Base-by-base conservation (phyloP, 805 yeast species). In the Cephaloascus fragrans region DNA sequence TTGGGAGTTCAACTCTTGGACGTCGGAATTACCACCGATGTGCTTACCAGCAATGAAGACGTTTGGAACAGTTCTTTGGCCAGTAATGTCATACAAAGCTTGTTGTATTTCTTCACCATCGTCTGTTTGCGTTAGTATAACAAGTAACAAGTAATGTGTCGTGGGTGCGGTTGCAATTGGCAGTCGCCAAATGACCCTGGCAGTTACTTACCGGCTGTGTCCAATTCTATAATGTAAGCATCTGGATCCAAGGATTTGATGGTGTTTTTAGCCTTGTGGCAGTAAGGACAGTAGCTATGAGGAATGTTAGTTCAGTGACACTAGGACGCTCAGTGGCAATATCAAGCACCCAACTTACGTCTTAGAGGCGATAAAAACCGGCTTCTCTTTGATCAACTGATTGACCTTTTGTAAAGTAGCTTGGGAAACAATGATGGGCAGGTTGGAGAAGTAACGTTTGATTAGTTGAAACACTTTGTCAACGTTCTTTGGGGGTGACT, bases 41-140 rank as follows among this genome's bases (percentile, higher is more conserved):
- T 88, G 96, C 64, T 89, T 73, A 44, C 96, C 96, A 36, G 71
- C 79, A 58, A 90, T 87, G 67, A 83, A 90, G 50, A 90, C 74
- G 59, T 83, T 88, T 45, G 98, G 98, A 45, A 90, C 97, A 32
- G 97, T 87, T 49, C 79, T 74, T 71, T 90, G 97, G 43, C 95
- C 93, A 32, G 95, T 84, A 43, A 87, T 61, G 56, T 82, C 77
- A 39, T 57, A 59, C 44, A 90, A 70, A 47, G 94, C 94, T 37
- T 67, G 80, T 66, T 89, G 97, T 49, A 88, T 75, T 26, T 80
- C 89, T 36, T 66, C 62, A 41, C 97, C 97, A 44, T 87, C 89
- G n/a, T 62, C 71, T 42, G 65, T 48, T 42, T 50, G 55, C 17
- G 18, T 19, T 4, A 33, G 19, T 31, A 31, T n/a, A n/a, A n/a